Evolutionary conservation across 164 flowering plant species (phyloP).

Genomic region (Aristolochia contorta): DNA sequence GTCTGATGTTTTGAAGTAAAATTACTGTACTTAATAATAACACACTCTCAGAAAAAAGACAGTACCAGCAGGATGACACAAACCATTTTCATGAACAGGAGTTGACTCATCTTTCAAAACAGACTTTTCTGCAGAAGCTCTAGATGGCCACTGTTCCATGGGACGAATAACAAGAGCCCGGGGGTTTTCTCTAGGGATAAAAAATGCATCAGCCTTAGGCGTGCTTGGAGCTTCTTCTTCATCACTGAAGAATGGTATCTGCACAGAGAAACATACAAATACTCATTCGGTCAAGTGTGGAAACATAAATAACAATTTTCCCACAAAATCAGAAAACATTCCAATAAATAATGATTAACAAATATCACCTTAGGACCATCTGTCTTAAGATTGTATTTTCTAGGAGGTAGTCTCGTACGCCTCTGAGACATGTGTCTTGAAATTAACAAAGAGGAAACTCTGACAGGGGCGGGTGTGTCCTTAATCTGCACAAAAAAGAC

Average conservation of each 20-base stretch:
- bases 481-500: slow-evolving; percentile 37
- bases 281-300: too few relatives aligned
- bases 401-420: slow-evolving; percentile 68
- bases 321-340: too few relatives aligned
- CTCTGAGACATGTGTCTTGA: slow-evolving; percentile 82
- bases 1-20: too few relatives aligned
- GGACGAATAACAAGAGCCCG: slow-evolving; percentile 83
- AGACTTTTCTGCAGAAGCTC: slow-evolving; percentile 38
- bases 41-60: background rate
- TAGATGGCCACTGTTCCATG: slow-evolving; percentile 51
- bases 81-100: slow-evolving; percentile 57
- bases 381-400: slow-evolving; percentile 72
- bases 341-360: background rate
- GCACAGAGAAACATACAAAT: slow-evolving; percentile 10
- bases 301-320: too few relatives aligned
- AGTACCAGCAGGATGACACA: background rate
- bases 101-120: slow-evolving; percentile 27
- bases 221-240: slow-evolving; percentile 79
- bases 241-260: slow-evolving; percentile 87
- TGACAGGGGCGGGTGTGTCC: slow-evolving; percentile 75
- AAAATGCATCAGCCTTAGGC: slow-evolving; percentile 95
- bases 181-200: slow-evolving; percentile 94
- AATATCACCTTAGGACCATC: slow-evolving; percentile 66
- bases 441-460: slow-evolving; percentile 76
- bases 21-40: too few relatives aligned